phyloP scores from a whole-genome alignment of 2,329 filamentous ascomycete species.

The Talaromyces piceae region DNA sequence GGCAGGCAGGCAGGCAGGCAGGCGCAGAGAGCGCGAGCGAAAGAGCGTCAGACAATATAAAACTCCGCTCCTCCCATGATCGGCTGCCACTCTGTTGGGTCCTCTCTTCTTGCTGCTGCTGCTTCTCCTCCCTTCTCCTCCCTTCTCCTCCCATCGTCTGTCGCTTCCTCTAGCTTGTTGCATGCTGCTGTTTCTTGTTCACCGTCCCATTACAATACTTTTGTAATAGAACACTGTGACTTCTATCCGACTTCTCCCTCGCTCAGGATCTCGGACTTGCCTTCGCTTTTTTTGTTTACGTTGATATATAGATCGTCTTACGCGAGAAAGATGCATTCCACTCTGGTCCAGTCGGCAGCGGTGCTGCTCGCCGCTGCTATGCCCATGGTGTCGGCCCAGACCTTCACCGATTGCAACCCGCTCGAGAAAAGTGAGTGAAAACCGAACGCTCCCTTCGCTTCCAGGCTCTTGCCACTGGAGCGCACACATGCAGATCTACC shows the following conservation, averaged over 20 bases:
- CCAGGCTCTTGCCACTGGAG: too few relatives aligned
- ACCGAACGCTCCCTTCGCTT: not conserved
- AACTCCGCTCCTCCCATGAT: not conserved
- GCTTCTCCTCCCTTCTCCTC: not conserved
- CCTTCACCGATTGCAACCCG: slow-evolving; percentile 70
- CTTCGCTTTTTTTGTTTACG: not conserved
- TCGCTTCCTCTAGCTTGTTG: not conserved
- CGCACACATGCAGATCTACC: too few relatives aligned
- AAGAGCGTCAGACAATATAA: too few relatives aligned
- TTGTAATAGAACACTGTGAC: not conserved
- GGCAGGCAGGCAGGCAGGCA: too few relatives aligned
- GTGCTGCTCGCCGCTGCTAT: slow-evolving; percentile 21
- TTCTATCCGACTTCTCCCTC: not conserved
- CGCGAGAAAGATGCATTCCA: slow-evolving; percentile 25
- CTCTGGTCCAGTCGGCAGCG: slow-evolving; percentile 22
- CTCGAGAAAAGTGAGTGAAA: slow-evolving; percentile 22
- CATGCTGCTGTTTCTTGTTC: not conserved
- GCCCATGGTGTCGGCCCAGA: slow-evolving; percentile 53
- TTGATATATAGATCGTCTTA: too few relatives aligned
- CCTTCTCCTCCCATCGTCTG: not conserved
- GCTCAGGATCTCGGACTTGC: not conserved
- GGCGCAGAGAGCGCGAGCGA: too few relatives aligned
- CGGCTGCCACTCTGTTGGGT: too few relatives aligned
- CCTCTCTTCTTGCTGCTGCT: not conserved
- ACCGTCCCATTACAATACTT: not conserved